These are phyloP conservation scores for Paramecium sonneborni DNA, from an alignment of 73 alveolate species.

Conservation along the genomic window DNA sequence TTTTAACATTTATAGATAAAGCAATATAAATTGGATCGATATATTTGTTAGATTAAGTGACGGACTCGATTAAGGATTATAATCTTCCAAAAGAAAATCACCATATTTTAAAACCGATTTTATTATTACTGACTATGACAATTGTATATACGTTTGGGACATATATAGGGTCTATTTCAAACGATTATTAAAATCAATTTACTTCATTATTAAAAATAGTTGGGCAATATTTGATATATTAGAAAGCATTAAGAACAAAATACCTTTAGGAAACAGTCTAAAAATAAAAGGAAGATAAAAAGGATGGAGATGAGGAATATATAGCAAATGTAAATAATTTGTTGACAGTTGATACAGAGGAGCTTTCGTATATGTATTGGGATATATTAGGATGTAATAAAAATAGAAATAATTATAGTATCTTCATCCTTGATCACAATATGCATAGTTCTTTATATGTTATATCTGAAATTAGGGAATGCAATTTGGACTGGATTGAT, in stretches of 20 bases:
- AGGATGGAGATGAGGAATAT: constrained; percentile 58
- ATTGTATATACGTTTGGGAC: constrained; percentile 37
- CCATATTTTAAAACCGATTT: not conserved
- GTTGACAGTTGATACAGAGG: constrained; percentile 61
- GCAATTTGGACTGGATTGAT: constrained; percentile 50
- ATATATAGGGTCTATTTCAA: not conserved
- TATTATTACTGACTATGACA: constrained; percentile 10
- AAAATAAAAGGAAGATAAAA: not conserved
- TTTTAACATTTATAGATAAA: not conserved
- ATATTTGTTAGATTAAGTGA: constrained; percentile 21
- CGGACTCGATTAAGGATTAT: constrained; percentile 47
- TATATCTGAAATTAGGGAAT: constrained; percentile 50
- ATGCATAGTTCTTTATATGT: not conserved
- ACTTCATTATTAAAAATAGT: not conserved
- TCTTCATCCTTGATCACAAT: constrained; percentile 21
- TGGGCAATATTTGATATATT: constrained; percentile 35
- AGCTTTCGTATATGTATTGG: constrained; percentile 40
- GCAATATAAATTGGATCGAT: constrained; percentile 35
- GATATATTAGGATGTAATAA: constrained; percentile 50
- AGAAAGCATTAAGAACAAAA: constrained; percentile 33
- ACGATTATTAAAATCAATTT: not conserved
- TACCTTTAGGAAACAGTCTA: constrained; percentile 28
- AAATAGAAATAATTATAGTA: not conserved
- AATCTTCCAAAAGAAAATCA: not conserved
- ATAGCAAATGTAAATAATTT: constrained; percentile 58